phyloP scores from a whole-genome alignment of 179 eudicot species.

The Pouteria campechiana region DNA sequence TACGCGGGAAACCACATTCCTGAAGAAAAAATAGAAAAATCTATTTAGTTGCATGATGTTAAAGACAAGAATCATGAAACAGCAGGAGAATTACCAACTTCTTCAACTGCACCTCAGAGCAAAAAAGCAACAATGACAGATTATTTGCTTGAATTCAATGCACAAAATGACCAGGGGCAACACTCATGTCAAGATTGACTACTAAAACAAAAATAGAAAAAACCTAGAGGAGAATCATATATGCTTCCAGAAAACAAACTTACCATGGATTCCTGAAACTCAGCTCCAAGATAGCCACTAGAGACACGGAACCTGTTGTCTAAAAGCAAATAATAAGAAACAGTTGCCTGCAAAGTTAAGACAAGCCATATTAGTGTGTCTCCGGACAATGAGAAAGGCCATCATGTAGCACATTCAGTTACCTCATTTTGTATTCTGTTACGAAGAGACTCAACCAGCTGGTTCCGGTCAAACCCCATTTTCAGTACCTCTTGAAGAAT shows the following conservation, averaged over 20 bases:
- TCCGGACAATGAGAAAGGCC: not conserved
- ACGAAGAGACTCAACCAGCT: conserved; percentile 70
- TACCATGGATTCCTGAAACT: conserved; percentile 86
- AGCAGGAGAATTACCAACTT: too few relatives aligned
- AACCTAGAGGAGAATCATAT: not conserved
- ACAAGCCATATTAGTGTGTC: conserved; percentile 1
- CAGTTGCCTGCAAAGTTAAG: conserved; percentile 67
- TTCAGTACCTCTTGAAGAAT: conserved; percentile 80
- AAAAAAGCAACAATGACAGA: conserved; percentile 1
- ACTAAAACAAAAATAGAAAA: not conserved
- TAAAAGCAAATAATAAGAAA: conserved; percentile 79
- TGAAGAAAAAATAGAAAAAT: conserved; percentile 3
- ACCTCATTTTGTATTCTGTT: conserved; percentile 89
- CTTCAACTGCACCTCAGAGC: too few relatives aligned
- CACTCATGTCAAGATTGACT: too few relatives aligned
- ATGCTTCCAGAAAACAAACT: conserved; percentile 1
- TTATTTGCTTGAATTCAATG: not conserved
- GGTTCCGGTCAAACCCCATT: conserved; percentile 83
- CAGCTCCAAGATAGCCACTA: conserved; percentile 87
- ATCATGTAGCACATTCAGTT: too few relatives aligned
- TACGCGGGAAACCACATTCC: conserved; percentile 40
- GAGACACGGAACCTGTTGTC: conserved; percentile 81
- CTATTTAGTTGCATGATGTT: not conserved
- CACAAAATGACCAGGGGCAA: not conserved
- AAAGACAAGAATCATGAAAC: too few relatives aligned